Conservation (phyloP, 2,329 filamentous ascomycete species). For the Helotiales sp. region DNA sequence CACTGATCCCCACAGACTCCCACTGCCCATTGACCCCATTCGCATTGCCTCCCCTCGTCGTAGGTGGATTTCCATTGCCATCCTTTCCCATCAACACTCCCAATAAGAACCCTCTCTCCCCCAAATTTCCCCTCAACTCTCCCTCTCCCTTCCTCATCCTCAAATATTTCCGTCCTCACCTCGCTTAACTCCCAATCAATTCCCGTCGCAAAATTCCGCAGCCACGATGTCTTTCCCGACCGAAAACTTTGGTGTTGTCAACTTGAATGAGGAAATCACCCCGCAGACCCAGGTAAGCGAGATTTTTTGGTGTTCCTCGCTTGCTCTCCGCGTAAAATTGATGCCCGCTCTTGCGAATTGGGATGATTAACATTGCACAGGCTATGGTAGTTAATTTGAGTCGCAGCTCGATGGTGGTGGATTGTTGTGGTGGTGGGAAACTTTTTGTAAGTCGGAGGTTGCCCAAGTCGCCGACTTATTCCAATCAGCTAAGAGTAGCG, state of each 20-base stretch:
- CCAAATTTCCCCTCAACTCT: not conserved
- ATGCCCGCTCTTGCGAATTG: slow-evolving; percentile 8
- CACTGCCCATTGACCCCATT: not conserved
- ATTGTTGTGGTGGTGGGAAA: slow-evolving; percentile 10
- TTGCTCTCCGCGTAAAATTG: slow-evolving; percentile 17
- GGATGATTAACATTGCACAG: slow-evolving; percentile 15
- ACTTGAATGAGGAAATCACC: slow-evolving; percentile 15
- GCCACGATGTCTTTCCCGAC: slow-evolving; percentile 15
- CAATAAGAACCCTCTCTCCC: not conserved
- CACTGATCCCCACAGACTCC: not conserved
- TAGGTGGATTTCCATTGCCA: not conserved
- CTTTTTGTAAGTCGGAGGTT: slow-evolving; percentile 24
- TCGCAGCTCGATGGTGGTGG: slow-evolving; percentile 4
- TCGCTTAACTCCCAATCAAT: slow-evolving; percentile 16
- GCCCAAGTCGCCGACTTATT: not conserved
- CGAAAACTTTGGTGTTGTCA: slow-evolving; percentile 16
- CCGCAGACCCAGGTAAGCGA: slow-evolving; percentile 15
- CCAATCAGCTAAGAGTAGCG: too few relatives aligned
- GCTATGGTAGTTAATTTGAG: slow-evolving; percentile 20
- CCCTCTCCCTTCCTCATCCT: not conserved
- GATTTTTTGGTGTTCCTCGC: slow-evolving; percentile 18
- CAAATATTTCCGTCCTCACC: slow-evolving; percentile 8
- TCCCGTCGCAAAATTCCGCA: not conserved
- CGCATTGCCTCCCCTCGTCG: not conserved
- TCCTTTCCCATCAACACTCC: not conserved